Evolutionary conservation across 108 stramenopile genomes (phyloP).

Genomic region (Skeletonema menzelii): DNA sequence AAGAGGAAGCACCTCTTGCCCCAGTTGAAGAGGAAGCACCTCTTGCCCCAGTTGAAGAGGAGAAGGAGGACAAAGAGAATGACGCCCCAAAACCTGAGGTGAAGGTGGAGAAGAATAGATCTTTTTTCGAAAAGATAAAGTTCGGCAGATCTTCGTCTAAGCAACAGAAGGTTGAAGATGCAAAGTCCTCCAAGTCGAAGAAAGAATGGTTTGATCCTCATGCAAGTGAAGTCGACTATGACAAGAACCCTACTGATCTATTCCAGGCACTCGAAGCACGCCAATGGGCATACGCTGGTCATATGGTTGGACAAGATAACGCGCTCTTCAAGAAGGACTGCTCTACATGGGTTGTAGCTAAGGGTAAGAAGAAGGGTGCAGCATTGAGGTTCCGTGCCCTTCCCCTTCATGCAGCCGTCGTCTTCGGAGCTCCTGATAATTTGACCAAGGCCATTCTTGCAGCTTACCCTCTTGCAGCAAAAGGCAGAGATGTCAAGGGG

Average conservation of each 20-base stretch:
- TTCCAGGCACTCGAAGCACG: conserved; percentile 41
- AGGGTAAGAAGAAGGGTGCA: conserved; percentile 17
- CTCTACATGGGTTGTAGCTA: conserved; percentile 44
- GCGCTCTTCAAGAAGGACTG: conserved; percentile 34
- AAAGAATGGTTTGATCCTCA: conserved; percentile 44
- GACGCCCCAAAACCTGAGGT: not conserved
- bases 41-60: not conserved
- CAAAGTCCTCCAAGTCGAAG: not conserved
- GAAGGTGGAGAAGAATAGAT: not conserved
- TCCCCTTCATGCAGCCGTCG: conserved; percentile 46
- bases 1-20: not conserved
- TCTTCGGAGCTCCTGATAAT: conserved; percentile 35
- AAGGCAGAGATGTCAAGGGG: conserved; percentile 40
- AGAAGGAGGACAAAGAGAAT: conserved; percentile 1
- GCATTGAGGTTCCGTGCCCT: conserved; percentile 40
- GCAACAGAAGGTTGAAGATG: not conserved
- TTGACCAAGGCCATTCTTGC: conserved; percentile 31
- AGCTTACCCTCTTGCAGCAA: conserved; percentile 38
- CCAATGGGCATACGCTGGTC: conserved; percentile 22
- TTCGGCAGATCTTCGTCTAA: not conserved
- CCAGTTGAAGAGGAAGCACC: not conserved
- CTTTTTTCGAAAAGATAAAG: not conserved
- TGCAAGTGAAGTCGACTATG: conserved; percentile 39
- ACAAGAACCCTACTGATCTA: conserved; percentile 45
- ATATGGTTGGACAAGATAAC: conserved; percentile 16